Evolutionary conservation across 257 asterid species (phyloP), one percentile per base, ranked within the genome.

Genomic region (Schizonepeta tenuifolia): DNA sequence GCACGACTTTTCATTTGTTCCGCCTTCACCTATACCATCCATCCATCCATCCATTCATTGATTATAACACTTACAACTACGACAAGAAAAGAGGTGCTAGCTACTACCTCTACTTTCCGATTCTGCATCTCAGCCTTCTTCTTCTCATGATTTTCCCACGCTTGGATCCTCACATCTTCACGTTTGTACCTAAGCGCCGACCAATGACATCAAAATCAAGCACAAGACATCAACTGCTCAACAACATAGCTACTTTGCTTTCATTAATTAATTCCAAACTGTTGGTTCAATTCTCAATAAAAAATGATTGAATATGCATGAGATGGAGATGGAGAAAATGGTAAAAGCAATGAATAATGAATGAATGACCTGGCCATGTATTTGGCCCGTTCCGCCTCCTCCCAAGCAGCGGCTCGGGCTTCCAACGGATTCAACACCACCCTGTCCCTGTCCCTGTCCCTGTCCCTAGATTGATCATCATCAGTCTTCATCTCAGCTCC

Each of bases 111-210:
- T 65, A 81, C 83, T 78, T 87, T 87, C 70, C 90, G 73, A 88
- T 82, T 85, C 78, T 87, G 92, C 96, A 92, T 84, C 67, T 94
- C 99, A 21, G 98, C 97, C 78, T 82, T 94, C 84, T 88, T 86
- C 57, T 89, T 90, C 82, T 90, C 76, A 67, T 92, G 98, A 79
- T 92, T 94, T 67, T 94, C 97, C 99, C 99, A 91, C 1, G 95
- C 99, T 59, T 94, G 94, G 66, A 94, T 92, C 86, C 81, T 94
- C 78, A 87, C 91, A 74, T 94, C 97, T 83, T 94, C 95, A 0
- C 98, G 87, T 77, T 94, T 94, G 70, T 84, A 94, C 95, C 99
- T 93, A 59, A 38, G 17, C 0, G 2, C 47, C 36, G 7, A 14
- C 2, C 24, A 31, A 31, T 1, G 7, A 5, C 43, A 14, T 44